Base-by-base conservation (phyloP, 768 basidiomycete genomes). In the Kwoniella shandongensis region DNA sequence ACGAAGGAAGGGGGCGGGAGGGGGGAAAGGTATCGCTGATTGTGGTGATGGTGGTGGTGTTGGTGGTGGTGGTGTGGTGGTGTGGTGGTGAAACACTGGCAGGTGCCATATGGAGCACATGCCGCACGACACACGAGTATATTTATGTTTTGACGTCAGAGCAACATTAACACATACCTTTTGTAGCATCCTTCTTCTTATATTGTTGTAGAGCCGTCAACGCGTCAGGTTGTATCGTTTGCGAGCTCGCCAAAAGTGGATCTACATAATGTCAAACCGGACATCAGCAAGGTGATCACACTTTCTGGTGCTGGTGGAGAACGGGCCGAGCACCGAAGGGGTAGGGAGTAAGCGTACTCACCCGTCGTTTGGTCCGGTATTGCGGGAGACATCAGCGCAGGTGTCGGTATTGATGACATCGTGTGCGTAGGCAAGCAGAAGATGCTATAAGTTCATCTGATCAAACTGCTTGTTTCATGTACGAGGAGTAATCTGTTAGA, bases 161-260 rank as follows among this genome's bases (percentile, higher is more conserved):
- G 6, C 40, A 6, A 17, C 7, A 7, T 18, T 6, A 42, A 11
- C 15, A 62, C 65, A 23, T 30, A 78, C 78, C 73, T 57, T 78
- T 79, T 0, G 72, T 66, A 0, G 66, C 35, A 47, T 78, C 76
- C 49, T 72, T 74, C 23, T 66, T 56, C 59, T 72, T 89, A 81
- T 93, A 94, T 0, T 83, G 80, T 67, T 91, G 88, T 44, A 94
- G 79, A 2, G 89, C 91, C 50, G 84, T 84, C 36, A 61, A 39
- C 5, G 69, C 72, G 35, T 49, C 57, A 1, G 67, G 67, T 30
- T 57, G 49, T 44, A 61, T 40, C 10, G 56, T 29, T 32, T 42
- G 50, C 4, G 61, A 59, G 2, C 49, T 42, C 11, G 51, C 54
- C 15, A 65, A n/a, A 17, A 53, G 44, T 4, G 52, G 22, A 35